Evolutionary conservation across 208 protist species (phyloP), one percentile per base, ranked within the genome.

Genomic region (Trypanosomatidae sp.): DNA sequence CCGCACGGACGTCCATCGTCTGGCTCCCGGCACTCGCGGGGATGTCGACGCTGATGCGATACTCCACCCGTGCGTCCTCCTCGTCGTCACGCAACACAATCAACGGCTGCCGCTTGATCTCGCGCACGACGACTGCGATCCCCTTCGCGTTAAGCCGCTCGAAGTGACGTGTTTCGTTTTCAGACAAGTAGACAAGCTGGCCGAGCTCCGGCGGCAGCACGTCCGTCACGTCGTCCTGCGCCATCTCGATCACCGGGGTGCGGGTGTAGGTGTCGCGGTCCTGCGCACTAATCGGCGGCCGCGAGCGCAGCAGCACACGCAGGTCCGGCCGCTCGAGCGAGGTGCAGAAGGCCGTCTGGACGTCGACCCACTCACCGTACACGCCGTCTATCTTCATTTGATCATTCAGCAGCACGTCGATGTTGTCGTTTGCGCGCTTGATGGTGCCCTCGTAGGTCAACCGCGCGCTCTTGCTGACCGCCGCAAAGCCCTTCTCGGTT

Each of bases 31-130:
- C 87, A 47, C 83, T 84, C 8, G 88, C 86, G 0, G 88, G 91
- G 33, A 97, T 82, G 36, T 67, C 66, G 8, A 93, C 88, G 15
- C 72, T 84, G 3, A 97, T 62, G 36, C 74, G 82, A 60, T 91
- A 94, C 88, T 97, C 93, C 43, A 95, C 66, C 0, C 93, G 87
- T 17, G 81, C 70, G 66, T 95, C 93, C 80, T 97, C 90, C 80
- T 97, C 93, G 1, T 94, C 88, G 60, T 97, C 93, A 49, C 77
- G 83, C 60, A 95, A 71, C 17, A 97, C 86, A 82, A 97, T 97
- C n/a, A 97, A 83, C n/a, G 93, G 93, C 79, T 95, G 90, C 53
- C 93, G 93, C 65, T 84, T 86, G 47, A 88, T 72, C 83, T 95
- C 89, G 39, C 72, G 84, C 62, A 92, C 87, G n/a, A 83, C 83